Percentiles rank a stretch among this genome's conserved stretches.
phyloP scores from a whole-genome alignment of 2,329 filamentous ascomycete genomes.

The Juglanconis juglandina region DNA sequence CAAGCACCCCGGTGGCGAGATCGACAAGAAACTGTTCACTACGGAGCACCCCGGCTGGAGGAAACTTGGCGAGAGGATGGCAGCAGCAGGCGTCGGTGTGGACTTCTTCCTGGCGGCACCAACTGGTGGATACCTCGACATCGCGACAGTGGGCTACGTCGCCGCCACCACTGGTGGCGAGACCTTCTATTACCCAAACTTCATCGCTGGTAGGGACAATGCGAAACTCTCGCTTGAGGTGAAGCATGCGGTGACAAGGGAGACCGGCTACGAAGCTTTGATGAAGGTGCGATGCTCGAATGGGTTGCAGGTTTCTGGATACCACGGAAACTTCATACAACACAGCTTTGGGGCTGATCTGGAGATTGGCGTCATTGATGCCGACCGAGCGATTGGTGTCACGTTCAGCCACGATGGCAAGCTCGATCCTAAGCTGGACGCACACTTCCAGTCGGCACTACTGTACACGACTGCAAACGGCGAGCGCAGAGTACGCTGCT shows the following conservation, averaged over 20 bases:
- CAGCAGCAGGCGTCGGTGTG: slow-evolving; percentile 77
- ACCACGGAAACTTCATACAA: slow-evolving; percentile 94
- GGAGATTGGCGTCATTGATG: slow-evolving; percentile 87
- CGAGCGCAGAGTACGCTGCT: slow-evolving; percentile 85
- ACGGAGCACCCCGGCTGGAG: slow-evolving; percentile 88
- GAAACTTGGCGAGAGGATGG: slow-evolving; percentile 83
- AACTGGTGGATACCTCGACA: slow-evolving; percentile 84
- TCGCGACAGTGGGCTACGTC: slow-evolving; percentile 86
- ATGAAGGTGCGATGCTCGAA: slow-evolving; percentile 99
- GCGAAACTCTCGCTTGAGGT: slow-evolving; percentile 83
- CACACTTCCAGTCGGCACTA: slow-evolving; percentile 93
- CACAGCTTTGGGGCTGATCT: slow-evolving; percentile 93
- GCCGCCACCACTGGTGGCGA: slow-evolving; percentile 89
- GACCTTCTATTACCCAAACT: slow-evolving; percentile 95
- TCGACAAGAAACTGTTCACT: slow-evolving; percentile 85
- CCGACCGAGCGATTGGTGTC: slow-evolving; percentile 88
- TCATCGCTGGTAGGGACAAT: slow-evolving; percentile 80
- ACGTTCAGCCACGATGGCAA: slow-evolving; percentile 96
- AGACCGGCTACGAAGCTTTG: slow-evolving; percentile 91
- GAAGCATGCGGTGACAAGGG: slow-evolving; percentile 77
- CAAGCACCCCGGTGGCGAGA: slow-evolving; percentile 80
- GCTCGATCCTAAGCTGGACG: slow-evolving; percentile 92
- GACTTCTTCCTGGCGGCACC: slow-evolving; percentile 95
- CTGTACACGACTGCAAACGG: slow-evolving; percentile 91
- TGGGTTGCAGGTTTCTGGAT: slow-evolving; percentile 86